A percentile compares a stretch with the other conserved stretches of the same genome.
Conservation (phyloP, 352 stramenopile genomes). For the Globisporangium cystogenes region DNA sequence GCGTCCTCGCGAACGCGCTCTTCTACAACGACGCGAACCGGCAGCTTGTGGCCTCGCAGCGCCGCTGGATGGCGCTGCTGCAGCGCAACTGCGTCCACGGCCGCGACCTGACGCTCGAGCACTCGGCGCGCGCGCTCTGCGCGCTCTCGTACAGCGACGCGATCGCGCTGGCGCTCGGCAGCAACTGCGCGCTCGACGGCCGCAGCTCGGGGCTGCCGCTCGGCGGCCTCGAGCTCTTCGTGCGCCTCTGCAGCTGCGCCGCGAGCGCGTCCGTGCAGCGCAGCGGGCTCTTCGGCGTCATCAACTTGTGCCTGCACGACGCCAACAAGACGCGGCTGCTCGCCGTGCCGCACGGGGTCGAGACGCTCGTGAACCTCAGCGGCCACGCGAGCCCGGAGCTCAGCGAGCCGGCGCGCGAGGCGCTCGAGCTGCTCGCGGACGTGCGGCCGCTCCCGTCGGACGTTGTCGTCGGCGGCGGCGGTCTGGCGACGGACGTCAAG, state of each 20-base stretch:
- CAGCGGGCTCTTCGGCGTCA: constrained; percentile 64
- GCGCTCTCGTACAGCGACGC: constrained; percentile 79
- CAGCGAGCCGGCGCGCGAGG: constrained; percentile 60
- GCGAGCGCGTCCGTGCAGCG: constrained; percentile 38
- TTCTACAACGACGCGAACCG: constrained; percentile 92
- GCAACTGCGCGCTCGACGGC: not conserved
- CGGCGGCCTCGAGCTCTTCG: constrained; percentile 43
- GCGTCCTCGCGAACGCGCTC: constrained; percentile 75
- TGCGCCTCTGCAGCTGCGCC: constrained; percentile 31
- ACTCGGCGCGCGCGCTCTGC: constrained; percentile 71
- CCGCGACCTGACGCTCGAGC: constrained; percentile 38
- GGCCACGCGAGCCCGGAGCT: constrained; percentile 55
- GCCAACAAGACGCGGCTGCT: constrained; percentile 75
- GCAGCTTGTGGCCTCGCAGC: constrained; percentile 43
- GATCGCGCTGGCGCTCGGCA: constrained; percentile 58
- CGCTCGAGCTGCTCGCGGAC: constrained; percentile 73
- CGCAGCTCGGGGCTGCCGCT: constrained; percentile 9
- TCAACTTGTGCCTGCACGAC: constrained; percentile 86
- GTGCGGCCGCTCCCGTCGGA: constrained; percentile 40
- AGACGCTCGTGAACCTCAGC: constrained; percentile 76
- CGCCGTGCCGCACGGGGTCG: constrained; percentile 61
- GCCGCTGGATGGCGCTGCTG: constrained; percentile 55
- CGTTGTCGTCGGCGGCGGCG: constrained; percentile 20
- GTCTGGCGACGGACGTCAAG: constrained; percentile 49
- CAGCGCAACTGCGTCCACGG: constrained; percentile 36